Conservation (phyloP, 345 rosid genomes). For the Isatis tinctoria region DNA sequence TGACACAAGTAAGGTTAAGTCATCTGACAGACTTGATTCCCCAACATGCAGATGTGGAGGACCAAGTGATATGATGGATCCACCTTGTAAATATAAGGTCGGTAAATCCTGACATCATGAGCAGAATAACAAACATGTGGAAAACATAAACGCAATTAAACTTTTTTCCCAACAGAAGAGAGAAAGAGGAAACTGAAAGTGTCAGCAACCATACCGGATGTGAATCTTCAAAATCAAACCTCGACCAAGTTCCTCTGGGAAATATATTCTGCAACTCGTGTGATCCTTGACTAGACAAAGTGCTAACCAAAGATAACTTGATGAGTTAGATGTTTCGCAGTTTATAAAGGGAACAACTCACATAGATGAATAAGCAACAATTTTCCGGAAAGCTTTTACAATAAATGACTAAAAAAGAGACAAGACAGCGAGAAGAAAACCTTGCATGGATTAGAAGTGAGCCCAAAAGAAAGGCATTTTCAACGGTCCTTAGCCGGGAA, state of each 20-base stretch:
- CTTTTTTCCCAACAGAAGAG: background rate
- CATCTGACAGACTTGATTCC: conserved; percentile 61
- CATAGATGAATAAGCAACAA: background rate
- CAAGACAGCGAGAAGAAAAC: conserved; percentile 38
- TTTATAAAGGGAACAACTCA: background rate
- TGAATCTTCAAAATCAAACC: conserved; percentile 75
- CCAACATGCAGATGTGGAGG: conserved; percentile 67
- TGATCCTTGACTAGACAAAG: conserved; percentile 43
- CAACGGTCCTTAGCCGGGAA: conserved; percentile 58
- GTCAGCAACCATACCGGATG: conserved; percentile 57
- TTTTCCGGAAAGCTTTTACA: background rate
- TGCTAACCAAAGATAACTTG: conserved; percentile 33
- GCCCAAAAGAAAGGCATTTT: conserved; percentile 82
- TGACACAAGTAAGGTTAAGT: conserved; percentile 70
- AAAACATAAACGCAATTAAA: background rate
- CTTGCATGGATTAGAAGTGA: conserved; percentile 68
- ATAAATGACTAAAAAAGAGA: background rate
- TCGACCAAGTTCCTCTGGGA: conserved; percentile 78
- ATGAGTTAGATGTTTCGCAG: conserved; percentile 3
- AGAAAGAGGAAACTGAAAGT: background rate
- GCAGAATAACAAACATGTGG: background rate
- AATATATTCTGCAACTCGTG: conserved; percentile 43
- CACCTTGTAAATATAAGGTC: conserved; percentile 76
- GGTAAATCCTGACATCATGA: conserved; percentile 70
- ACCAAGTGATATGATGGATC: conserved; percentile 70